These are phyloP conservation scores for Candida berthetii DNA, from an alignment of 805 yeast species.

Conservation along the genomic window DNA sequence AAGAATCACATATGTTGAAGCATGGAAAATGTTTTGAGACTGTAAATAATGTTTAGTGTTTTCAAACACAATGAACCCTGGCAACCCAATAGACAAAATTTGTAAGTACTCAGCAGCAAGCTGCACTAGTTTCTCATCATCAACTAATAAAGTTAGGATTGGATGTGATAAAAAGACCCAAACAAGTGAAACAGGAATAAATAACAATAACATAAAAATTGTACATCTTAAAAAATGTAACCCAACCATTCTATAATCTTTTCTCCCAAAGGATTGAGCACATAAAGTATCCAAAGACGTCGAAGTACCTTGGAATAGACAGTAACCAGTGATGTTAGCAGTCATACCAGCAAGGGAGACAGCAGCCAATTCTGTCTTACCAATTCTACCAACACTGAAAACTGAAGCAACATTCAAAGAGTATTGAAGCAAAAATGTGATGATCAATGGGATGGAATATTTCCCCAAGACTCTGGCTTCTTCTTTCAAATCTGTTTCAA, in stretches of 20 bases:
- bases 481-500: slow-evolving; percentile 25
- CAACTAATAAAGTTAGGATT: slow-evolving; percentile 36
- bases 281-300: slow-evolving; percentile 74
- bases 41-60: slow-evolving; percentile 69
- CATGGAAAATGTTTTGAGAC: slow-evolving; percentile 75
- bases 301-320: slow-evolving; percentile 72
- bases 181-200: slow-evolving; percentile 47
- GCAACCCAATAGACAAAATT: slow-evolving; percentile 57
- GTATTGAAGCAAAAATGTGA: slow-evolving; percentile 65
- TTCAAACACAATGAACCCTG: slow-evolving; percentile 67
- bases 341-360: slow-evolving; percentile 74
- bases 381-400: slow-evolving; percentile 71
- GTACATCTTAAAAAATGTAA: slow-evolving; percentile 64
- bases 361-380: slow-evolving; percentile 67
- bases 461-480: slow-evolving; percentile 33
- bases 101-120: slow-evolving; percentile 56
- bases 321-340: slow-evolving; percentile 69
- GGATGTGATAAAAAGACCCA: slow-evolving; percentile 57
- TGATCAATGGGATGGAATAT: slow-evolving; percentile 55
- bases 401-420: slow-evolving; percentile 73
- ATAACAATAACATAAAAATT: slow-evolving; percentile 46
- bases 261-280: slow-evolving; percentile 73
- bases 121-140: slow-evolving; percentile 36
- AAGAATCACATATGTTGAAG: slow-evolving; percentile 64
- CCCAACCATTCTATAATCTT: slow-evolving; percentile 60